Conservation (phyloP, 805 yeast species). For the Wickerhamomyces pijperi region DNA sequence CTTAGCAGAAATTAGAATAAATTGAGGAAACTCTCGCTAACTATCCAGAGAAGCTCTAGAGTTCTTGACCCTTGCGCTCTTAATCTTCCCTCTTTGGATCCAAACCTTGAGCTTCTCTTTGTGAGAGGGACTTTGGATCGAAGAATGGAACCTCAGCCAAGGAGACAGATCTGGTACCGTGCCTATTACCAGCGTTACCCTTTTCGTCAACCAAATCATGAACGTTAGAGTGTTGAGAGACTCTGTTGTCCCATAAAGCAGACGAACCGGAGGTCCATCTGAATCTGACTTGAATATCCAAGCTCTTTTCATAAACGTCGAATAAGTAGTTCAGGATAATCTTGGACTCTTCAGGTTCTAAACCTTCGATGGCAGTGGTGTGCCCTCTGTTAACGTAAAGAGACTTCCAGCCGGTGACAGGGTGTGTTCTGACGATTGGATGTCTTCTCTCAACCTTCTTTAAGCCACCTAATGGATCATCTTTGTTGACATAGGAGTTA, state of each 20-base stretch:
- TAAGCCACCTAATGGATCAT: conserved; percentile 33
- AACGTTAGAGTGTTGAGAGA: conserved; percentile 41
- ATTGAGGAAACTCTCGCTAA: no score
- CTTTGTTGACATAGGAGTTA: conserved; percentile 27
- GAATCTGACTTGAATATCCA: conserved; percentile 45
- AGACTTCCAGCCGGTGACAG: conserved; percentile 53
- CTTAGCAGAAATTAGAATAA: no score
- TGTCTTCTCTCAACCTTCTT: conserved; percentile 39
- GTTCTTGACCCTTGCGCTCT: no score
- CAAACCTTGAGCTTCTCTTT: conserved; percentile 30
- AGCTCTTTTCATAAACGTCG: conserved; percentile 33
- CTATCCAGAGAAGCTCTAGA: no score
- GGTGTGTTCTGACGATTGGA: conserved; percentile 49
- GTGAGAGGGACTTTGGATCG: conserved; percentile 37
- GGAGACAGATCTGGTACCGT: conserved; percentile 41
- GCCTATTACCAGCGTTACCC: conserved; percentile 38
- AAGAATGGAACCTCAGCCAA: conserved; percentile 43
- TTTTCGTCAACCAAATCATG: conserved; percentile 32
- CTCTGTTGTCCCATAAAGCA: conserved; percentile 52
- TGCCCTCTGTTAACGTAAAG: conserved; percentile 37
- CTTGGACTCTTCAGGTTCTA: conserved; percentile 36
- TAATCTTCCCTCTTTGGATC: no score
- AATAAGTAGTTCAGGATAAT: conserved; percentile 32
- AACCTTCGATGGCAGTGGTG: conserved; percentile 38
- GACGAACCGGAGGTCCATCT: conserved; percentile 39